Evolutionary conservation across 805 yeast genomes (phyloP), one percentile per base, ranked within the genome.

Genomic region (Teunomyces barrocoloradensis): DNA sequence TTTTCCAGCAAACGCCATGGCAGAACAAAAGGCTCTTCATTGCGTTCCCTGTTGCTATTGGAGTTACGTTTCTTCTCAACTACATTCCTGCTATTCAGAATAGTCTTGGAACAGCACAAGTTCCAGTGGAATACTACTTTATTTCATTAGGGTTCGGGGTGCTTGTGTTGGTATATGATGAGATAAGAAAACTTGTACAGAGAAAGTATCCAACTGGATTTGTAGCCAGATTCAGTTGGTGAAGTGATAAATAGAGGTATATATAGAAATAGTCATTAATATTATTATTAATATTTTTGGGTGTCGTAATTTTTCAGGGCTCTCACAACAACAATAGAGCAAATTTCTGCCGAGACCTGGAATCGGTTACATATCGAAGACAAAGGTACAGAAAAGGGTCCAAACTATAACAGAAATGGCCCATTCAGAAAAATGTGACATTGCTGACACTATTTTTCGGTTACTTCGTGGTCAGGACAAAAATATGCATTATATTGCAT

Each of bases 111-210:
- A 63, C 78, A 1, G 60, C 64, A 2, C 56, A 57, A 18, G 72
- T 75, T 21, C 79, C 78, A 6, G 75, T 67, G n/a, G 72, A 74
- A 51, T 71, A 69, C 55, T 77, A 68, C 54, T 71, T 77, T 51
- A 68, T 75, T 38, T 74, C 81, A 1, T 33, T 75, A 40, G 78
- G 75, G 0, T 70, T 77, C 53, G 80, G 79, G 13, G 29, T 58
- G 2, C 57, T 67, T n/a, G 65, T 76, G 6, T 49, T 75, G 37
- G 37, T 54, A 4, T 65, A 64, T 49, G 82, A 77, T 51, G 82
- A 77, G 55, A 21, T 61, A 23, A 62, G 81, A 52, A 76, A 76
- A 53, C 51, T 57, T 13, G 9, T 49, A 7, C 63, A 59, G 9
- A 63, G 81, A 54, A 64, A 53, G 39, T 60, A 63, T 48, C 80